Evolutionary conservation across 805 yeast genomes (phyloP).

Genomic region (Nakazawaea ambrosiae): DNA sequence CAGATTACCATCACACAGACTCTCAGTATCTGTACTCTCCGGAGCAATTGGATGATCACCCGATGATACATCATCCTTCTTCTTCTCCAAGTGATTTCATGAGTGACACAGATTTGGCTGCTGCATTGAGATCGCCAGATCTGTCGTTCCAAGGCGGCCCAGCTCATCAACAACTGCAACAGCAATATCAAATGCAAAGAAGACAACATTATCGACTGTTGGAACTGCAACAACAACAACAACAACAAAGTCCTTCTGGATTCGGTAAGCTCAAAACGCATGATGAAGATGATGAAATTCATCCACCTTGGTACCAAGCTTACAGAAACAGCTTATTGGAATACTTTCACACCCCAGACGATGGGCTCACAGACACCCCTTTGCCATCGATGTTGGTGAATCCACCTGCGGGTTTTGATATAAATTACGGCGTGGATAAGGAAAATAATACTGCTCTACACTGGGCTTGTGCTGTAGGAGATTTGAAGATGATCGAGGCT

Average conservation of each 20-base stretch:
- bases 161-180: background rate
- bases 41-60: background rate
- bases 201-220: slow-evolving; percentile 1
- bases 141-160: slow-evolving; percentile 4
- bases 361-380: slow-evolving; percentile 30
- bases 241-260: background rate
- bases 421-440: slow-evolving; percentile 80
- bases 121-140: slow-evolving; percentile 25
- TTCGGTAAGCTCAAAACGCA: background rate
- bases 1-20: background rate
- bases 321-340: slow-evolving; percentile 41
- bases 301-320: slow-evolving; percentile 22
- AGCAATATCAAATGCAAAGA: background rate
- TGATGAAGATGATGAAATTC: slow-evolving; percentile 1
- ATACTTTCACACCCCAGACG: slow-evolving; percentile 51
- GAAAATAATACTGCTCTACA: slow-evolving; percentile 94
- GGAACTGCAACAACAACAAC: slow-evolving; percentile 4
- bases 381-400: slow-evolving; percentile 61
- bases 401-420: slow-evolving; percentile 60
- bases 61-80: slow-evolving; percentile 14
- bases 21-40: no score
- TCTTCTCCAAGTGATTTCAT: slow-evolving; percentile 49
- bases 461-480: slow-evolving; percentile 98
- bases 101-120: slow-evolving; percentile 45
- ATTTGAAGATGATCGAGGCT: slow-evolving; percentile 66